Percentiles rank a stretch among this genome's conserved stretches.
Conservation (phyloP, 106 monocot species). For the Phalaenopsis equestris region DNA sequence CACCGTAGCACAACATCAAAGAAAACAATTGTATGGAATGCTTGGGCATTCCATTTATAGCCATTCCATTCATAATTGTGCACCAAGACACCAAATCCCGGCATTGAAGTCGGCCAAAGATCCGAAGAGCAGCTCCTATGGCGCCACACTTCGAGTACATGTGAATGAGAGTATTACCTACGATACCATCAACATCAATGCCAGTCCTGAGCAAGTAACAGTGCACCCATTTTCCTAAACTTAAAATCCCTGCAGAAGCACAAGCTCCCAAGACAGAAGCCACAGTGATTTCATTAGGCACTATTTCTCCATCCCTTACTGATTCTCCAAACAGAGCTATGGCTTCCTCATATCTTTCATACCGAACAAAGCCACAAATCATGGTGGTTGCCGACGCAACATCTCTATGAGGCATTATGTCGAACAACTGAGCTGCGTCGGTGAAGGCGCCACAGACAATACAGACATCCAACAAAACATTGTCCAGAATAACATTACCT, state of each 20-base stretch:
- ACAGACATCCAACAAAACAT: conserved; percentile 43
- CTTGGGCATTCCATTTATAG: conserved; percentile 21
- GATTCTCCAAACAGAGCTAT: conserved; percentile 20
- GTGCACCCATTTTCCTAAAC: conserved; percentile 29
- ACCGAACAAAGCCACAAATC: conserved; percentile 26
- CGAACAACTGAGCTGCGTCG: conserved; percentile 31
- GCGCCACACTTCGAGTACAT: conserved; percentile 74
- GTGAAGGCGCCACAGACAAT: conserved; percentile 20
- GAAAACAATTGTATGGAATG: conserved; percentile 34
- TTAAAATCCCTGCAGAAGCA: conserved; percentile 23
- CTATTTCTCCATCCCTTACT: conserved; percentile 18
- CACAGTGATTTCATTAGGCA: conserved; percentile 42
- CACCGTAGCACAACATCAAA: conserved; percentile 42
- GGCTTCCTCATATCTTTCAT: conserved; percentile 18
- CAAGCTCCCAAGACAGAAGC: conserved; percentile 32
- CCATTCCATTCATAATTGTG: conserved; percentile 36
- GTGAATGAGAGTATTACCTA: conserved; percentile 41
- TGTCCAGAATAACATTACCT: conserved; percentile 33
- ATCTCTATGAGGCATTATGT: conserved; percentile 34
- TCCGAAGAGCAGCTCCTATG: conserved; percentile 14
- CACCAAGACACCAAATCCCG: conserved; percentile 49
- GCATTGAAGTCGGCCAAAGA: conserved; percentile 17
- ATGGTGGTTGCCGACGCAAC: conserved; percentile 49
- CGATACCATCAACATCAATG: conserved; percentile 10
- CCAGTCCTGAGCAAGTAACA: conserved; percentile 16